These are phyloP conservation scores for Kodamaea kakaduensis DNA, from an alignment of 805 yeast species.

Conservation along the genomic window DNA sequence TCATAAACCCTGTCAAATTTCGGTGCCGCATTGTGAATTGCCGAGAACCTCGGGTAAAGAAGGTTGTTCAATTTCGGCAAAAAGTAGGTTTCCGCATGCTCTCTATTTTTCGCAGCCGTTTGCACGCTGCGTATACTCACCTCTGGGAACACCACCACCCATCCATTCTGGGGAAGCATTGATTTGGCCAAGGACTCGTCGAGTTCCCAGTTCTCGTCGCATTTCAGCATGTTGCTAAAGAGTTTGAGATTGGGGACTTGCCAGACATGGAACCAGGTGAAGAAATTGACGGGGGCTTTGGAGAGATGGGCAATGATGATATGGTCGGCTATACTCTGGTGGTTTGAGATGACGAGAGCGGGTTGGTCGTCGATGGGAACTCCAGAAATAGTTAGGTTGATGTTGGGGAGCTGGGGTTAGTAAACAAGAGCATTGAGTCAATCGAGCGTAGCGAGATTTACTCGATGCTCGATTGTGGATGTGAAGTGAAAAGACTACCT, in stretches of 20 bases:
- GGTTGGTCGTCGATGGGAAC: constrained; percentile 36
- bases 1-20: constrained; percentile 48
- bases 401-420: constrained; percentile 26
- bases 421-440: too few relatives aligned
- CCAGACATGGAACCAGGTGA: constrained; percentile 70
- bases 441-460: too few relatives aligned
- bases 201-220: constrained; percentile 71
- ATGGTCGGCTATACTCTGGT: constrained; percentile 65
- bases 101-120: constrained; percentile 46
- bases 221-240: constrained; percentile 43
- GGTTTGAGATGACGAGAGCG: constrained; percentile 51
- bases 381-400: constrained; percentile 39
- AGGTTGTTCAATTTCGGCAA: constrained; percentile 59
- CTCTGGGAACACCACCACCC: constrained; percentile 82
- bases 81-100: constrained; percentile 51
- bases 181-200: constrained; percentile 33
- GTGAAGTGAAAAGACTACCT: too few relatives aligned
- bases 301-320: constrained; percentile 45
- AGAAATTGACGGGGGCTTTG: constrained; percentile 54
- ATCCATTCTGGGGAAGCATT: constrained; percentile 44
- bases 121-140: constrained; percentile 64
- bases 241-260: constrained; percentile 52
- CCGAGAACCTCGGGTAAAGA: constrained; percentile 74
- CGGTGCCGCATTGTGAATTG: constrained; percentile 43
- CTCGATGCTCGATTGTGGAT: too few relatives aligned